Base-by-base conservation (phyloP, 495 filamentous ascomycete genomes). In the Penicillium mononematosum region DNA sequence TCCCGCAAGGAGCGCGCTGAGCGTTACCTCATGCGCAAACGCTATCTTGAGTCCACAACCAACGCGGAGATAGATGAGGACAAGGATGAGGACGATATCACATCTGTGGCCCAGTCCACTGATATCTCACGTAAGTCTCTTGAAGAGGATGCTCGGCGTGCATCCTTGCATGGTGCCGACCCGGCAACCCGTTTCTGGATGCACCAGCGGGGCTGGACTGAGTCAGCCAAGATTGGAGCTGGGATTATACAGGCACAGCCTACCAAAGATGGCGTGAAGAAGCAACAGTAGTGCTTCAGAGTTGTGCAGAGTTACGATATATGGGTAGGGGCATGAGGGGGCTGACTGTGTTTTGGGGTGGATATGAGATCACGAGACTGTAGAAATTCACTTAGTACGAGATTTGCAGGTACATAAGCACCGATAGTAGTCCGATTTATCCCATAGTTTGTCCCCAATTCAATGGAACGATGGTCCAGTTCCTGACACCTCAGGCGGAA, bases 1-100 rank as follows among this genome's bases (percentile, higher is more conserved):
- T 72, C 92, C 41, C 85, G 89, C 62, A 90, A 91, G 70, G 91
- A 94, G 71, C 82, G 87, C 5, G 77, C 83, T 0, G 88, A 94
- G 66, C 76, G 88, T 22, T 96, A 87, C 63, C 59, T 83, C 38
- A 78, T 93, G 64, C 84, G 89, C 31, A 90, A 88, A 74, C 79
- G 83, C 58, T 83, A 88, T 46, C 76, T 93, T 5, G 83, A 90
- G 49, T 67, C 75, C 0, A 75, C 71, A 1, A 34, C 71, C 4
- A 57, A 58, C 6, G 66, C 62, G 3, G 68, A 76, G 29, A 64
- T 58, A 1, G 74, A 77, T 36, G 71, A 72, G 11, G 63, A 59
- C 19, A 55, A 62, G 2, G 46, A 53, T 3, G 63, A 67, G 1
- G 57, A 66, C 3, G 55, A 59, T 34, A 54, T n/a, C 5, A 57